phyloP scores from a whole-genome alignment of 140 eudicot species.

The Bidens hawaiensis region DNA sequence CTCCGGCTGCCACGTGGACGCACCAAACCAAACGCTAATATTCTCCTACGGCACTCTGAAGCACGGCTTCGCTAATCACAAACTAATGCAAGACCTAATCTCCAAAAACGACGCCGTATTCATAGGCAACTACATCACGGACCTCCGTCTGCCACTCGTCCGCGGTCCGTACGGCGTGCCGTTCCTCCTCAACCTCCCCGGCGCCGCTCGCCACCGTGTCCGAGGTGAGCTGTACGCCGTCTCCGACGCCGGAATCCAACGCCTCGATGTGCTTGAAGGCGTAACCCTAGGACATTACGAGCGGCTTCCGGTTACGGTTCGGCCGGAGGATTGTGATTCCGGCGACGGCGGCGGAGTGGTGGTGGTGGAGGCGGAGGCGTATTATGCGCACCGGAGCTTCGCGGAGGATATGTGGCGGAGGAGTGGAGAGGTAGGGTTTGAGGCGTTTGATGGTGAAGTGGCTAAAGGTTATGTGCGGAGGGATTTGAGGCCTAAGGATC shows the following conservation, averaged over 20 bases:
- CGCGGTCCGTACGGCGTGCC: too few species aligned
- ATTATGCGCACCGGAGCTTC: conserved; percentile 58
- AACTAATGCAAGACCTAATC: too few species aligned
- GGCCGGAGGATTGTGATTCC: conserved; percentile 6
- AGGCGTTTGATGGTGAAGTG: conserved; percentile 34
- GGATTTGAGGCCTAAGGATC: conserved; percentile 49
- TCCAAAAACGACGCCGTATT: too few species aligned
- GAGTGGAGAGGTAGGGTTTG: conserved; percentile 48
- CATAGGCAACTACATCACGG: too few species aligned
- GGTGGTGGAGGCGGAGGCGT: conserved; percentile 49
- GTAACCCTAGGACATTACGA: conserved; percentile 57
- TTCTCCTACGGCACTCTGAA: too few species aligned
- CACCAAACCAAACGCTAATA: too few species aligned
- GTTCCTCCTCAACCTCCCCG: conserved; percentile 52
- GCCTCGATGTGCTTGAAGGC: too few species aligned
- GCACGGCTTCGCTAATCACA: too few species aligned
- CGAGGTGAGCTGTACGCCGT: conserved; percentile 72
- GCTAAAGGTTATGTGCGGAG: conserved; percentile 50
- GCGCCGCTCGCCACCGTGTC: conserved; percentile 40
- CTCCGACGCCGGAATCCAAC: conserved; percentile 41
- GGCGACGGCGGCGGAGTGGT: conserved; percentile 22
- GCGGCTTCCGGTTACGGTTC: conserved; percentile 53
- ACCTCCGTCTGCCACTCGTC: too few species aligned
- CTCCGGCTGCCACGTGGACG: conserved; percentile 53
- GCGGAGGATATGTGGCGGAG: conserved; percentile 74